Conservation (phyloP, 1,284 basidiomycete species). For the Sutorius eximius region DNA sequence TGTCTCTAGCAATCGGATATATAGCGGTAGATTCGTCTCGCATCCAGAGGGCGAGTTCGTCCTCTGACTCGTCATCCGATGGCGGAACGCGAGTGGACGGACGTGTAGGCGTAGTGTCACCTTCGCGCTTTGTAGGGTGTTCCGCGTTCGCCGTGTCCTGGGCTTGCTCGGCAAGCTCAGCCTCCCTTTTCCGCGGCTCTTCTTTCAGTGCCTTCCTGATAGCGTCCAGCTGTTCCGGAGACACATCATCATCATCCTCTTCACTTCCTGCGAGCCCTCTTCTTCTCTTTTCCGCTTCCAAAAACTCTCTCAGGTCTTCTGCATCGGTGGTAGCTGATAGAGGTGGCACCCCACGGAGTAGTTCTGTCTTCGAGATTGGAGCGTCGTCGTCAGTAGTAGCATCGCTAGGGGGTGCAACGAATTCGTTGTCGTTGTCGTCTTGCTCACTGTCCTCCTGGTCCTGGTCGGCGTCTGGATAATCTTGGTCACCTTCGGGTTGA, state of each 20-base stretch:
- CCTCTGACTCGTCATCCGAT: slow-evolving; percentile 41
- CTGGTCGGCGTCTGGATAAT: slow-evolving; percentile 29
- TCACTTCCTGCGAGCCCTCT: slow-evolving; percentile 49
- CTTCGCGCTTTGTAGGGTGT: slow-evolving; percentile 30
- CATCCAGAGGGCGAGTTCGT: slow-evolving; percentile 45
- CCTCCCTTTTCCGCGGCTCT: slow-evolving; percentile 22
- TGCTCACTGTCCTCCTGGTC: slow-evolving; percentile 32
- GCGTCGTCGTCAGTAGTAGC: slow-evolving; percentile 28
- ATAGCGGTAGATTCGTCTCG: slow-evolving; percentile 40
- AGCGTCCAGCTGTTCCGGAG: slow-evolving; percentile 15
- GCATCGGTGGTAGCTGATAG: slow-evolving; percentile 50
- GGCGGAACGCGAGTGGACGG: slow-evolving; percentile 4
- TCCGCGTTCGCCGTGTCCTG: slow-evolving; percentile 12
- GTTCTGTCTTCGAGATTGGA: slow-evolving; percentile 32
- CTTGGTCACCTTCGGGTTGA: slow-evolving; percentile 40
- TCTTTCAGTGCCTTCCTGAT: slow-evolving; percentile 21
- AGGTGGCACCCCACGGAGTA: slow-evolving; percentile 42
- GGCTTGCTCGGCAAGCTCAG: slow-evolving; percentile 10
- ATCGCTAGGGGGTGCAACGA: slow-evolving; percentile 25
- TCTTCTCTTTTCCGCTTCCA: slow-evolving; percentile 58
- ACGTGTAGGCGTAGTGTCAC: slow-evolving; percentile 22
- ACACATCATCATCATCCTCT: slow-evolving; percentile 32
- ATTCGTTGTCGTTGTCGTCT: slow-evolving; percentile 33
- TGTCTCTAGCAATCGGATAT: slow-evolving; percentile 21
- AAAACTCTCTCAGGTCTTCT: slow-evolving; percentile 62